Evolutionary conservation across 208 protist genomes (phyloP).

Genomic region (Leishmania amazonensis): DNA sequence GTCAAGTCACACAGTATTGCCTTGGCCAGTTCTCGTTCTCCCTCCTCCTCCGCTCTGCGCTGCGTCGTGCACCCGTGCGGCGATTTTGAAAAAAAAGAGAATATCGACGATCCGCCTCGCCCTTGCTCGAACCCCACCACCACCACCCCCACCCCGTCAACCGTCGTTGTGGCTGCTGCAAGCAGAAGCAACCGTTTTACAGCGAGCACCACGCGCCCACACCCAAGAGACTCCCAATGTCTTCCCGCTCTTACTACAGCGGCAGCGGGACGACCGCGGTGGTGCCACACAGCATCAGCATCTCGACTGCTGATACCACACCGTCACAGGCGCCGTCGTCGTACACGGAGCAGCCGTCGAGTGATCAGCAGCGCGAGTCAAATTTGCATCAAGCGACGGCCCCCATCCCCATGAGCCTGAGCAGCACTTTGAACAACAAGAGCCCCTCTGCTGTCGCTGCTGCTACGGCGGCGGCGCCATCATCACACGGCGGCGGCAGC

Average conservation of each 20-base stretch:
- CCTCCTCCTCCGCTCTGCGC: not conserved
- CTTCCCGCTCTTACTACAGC: conserved; percentile 12
- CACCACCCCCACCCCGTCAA: not conserved
- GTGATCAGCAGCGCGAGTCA: not conserved
- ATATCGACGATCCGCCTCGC: not conserved
- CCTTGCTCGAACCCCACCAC: not conserved
- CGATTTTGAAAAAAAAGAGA: not conserved
- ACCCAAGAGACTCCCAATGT: not conserved
- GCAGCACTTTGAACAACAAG: not conserved
- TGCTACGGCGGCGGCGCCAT: not conserved
- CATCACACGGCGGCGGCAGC: conserved; percentile 3
- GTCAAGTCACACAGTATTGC: not conserved
- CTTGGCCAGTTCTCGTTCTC: not conserved
- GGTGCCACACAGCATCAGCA: conserved; percentile 17
- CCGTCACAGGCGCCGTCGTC: not conserved
- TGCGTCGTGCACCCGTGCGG: too few species aligned
- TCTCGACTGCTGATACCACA: conserved; percentile 8
- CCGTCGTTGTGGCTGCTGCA: not conserved
- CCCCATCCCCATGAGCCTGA: not conserved
- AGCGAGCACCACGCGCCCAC: not conserved
- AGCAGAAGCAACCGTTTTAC: too few species aligned
- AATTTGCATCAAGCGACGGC: not conserved
- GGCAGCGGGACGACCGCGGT: conserved; percentile 7
- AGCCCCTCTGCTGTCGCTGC: not conserved
- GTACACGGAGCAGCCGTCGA: not conserved